Evolutionary conservation across 352 stramenopile species (phyloP), one percentile per base, ranked within the genome.

Genomic region (Phytophthora multivora): DNA sequence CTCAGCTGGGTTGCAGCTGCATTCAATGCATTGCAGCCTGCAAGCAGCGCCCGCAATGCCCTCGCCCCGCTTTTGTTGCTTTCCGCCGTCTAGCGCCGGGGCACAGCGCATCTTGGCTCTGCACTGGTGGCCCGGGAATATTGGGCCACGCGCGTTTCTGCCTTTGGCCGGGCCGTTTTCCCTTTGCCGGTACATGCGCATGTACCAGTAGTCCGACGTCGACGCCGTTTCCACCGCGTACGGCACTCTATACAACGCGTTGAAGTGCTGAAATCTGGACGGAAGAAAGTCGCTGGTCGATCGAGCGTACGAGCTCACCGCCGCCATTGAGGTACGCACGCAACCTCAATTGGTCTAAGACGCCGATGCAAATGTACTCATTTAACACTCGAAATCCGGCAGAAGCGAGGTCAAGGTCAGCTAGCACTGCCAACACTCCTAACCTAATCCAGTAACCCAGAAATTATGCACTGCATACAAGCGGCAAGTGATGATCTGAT

Each of bases 1-100:
- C 26, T 51, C 43, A 53, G 59, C 51, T 61, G 59, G 45, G 57
- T 36, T 51, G 51, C 59, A 68, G 59, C 59, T 68, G 59, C n/a
- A n/a, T n/a, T n/a, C n/a, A n/a, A n/a, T n/a, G n/a, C n/a, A n/a
- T n/a, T n/a, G n/a, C n/a, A n/a, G n/a, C n/a, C n/a, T n/a, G n/a
- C 59, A 15, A 48, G 13, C 30, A 36, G 19, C 33, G n/a, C 46
- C 42, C 26, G 40, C 48, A 45, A n/a, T 52, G 41, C 30, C 30
- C 28, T 5, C 51, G 43, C 18, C 60, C 60, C 33, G 38, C 52
- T 58, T 68, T 63, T 68, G 60, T 63, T 52, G 21, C 57, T 39
- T 68, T 68, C 60, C 52, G 15, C 51, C 59, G 59, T 63, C 33
- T 23, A 67, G 42, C 31, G 59, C 51, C 51, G 51, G 59, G 59